A percentile compares a stretch with the other conserved stretches of the same genome.
phyloP scores from a whole-genome alignment of 768 basidiomycete species.

The Paxillus ammoniavirescens region DNA sequence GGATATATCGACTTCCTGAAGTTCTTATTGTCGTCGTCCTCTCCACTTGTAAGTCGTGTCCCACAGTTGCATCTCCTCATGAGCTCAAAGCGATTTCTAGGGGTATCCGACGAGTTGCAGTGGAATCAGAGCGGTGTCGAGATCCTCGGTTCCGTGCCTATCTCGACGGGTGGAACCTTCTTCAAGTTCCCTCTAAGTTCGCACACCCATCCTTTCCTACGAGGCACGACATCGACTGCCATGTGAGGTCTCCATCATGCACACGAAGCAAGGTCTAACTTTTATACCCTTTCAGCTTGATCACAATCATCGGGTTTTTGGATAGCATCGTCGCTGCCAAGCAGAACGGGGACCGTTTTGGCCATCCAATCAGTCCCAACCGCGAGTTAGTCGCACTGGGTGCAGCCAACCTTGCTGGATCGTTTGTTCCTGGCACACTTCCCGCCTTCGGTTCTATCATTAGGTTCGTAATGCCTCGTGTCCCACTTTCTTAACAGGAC shows the following conservation, averaged over 20 bases:
- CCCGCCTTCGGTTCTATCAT: constrained; percentile 95
- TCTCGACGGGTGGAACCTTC: constrained; percentile 59
- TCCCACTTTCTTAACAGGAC: background rate
- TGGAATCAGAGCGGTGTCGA: constrained; percentile 83
- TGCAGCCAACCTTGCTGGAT: constrained; percentile 72
- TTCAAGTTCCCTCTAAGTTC: constrained; percentile 72
- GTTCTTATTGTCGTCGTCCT: constrained; percentile 84
- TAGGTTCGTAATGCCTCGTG: constrained; percentile 44
- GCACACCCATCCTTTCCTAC: constrained; percentile 60
- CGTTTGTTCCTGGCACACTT: constrained; percentile 84
- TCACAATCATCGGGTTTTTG: constrained; percentile 85
- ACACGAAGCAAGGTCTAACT: background rate
- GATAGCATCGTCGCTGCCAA: constrained; percentile 96
- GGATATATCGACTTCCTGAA: constrained; percentile 83
- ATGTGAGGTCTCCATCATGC: constrained; percentile 42
- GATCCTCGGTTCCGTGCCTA: constrained; percentile 77
- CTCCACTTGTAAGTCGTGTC: constrained; percentile 64
- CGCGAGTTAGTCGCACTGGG: constrained; percentile 92
- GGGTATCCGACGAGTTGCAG: constrained; percentile 60
- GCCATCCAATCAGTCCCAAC: constrained; percentile 89
- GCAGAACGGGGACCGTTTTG: constrained; percentile 82
- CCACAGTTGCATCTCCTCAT: background rate
- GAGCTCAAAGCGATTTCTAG: constrained; percentile 35
- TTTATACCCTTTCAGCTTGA: constrained; percentile 45
- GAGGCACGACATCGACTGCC: constrained; percentile 81